A percentile compares a stretch with the other conserved stretches of the same genome.
phyloP scores from a whole-genome alignment of 495 filamentous ascomycete species.

The Viridothelium virens region DNA sequence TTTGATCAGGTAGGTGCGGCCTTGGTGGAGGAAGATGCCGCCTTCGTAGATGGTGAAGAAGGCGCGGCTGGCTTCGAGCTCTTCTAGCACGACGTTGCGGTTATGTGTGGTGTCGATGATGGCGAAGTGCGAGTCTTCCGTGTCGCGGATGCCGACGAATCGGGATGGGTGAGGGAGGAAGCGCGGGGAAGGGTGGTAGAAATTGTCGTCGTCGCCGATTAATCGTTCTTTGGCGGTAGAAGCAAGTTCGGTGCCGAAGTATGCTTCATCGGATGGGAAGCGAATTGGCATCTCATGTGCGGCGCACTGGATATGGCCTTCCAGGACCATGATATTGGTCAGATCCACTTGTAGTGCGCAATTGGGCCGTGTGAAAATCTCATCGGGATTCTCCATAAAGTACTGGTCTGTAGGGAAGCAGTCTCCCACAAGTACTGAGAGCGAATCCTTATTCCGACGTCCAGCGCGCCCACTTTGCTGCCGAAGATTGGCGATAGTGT shows the following conservation, averaged over 20 bases:
- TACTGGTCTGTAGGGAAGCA: constrained; percentile 87
- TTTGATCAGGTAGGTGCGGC: constrained; percentile 80
- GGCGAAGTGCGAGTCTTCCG: constrained; percentile 85
- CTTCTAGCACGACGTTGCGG: constrained; percentile 80
- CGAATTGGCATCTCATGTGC: constrained; percentile 90
- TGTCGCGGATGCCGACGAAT: constrained; percentile 83
- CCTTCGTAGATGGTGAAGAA: constrained; percentile 97
- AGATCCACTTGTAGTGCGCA: constrained; percentile 82
- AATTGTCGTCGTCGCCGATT: constrained; percentile 63
- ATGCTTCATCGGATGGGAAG: constrained; percentile 62
- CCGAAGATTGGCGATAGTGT: constrained; percentile 84
- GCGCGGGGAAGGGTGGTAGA: constrained; percentile 81
- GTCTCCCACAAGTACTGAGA: constrained; percentile 88
- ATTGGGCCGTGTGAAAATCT: constrained; percentile 92
- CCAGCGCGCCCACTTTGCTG: constrained; percentile 95
- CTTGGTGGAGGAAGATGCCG: constrained; percentile 95
- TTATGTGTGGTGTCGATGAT: constrained; percentile 81
- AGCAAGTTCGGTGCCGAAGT: constrained; percentile 70
- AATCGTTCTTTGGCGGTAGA: constrained; percentile 70
- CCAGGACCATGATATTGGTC: constrained; percentile 80
- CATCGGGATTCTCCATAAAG: constrained; percentile 93
- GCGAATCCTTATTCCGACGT: constrained; percentile 84
- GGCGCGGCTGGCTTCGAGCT: constrained; percentile 89
- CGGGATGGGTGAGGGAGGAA: constrained; percentile 80
- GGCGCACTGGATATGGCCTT: constrained; percentile 93